These are phyloP conservation scores for Aspergillus piperis DNA, from an alignment of 2,329 filamentous ascomycete genomes.

Conservation along the genomic window DNA sequence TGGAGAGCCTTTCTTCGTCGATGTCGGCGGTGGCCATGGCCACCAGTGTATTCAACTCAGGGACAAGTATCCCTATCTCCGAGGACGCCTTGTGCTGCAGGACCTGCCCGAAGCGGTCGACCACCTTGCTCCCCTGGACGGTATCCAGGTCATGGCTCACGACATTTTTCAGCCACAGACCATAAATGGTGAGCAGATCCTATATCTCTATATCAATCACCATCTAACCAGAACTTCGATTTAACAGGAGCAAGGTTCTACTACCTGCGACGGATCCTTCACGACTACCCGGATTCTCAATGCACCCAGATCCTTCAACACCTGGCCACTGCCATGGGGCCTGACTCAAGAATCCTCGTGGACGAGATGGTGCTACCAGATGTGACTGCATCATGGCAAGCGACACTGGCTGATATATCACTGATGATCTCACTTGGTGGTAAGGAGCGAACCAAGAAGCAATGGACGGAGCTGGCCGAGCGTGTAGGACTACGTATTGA, in stretches of 20 bases:
- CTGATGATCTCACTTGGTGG: conserved; percentile 22
- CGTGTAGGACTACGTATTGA: neutral
- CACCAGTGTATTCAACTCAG: conserved; percentile 42
- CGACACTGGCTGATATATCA: conserved; percentile 19
- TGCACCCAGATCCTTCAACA: conserved; percentile 35
- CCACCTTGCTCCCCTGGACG: conserved; percentile 26
- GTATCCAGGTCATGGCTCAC: conserved; percentile 26
- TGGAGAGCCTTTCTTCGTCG: conserved; percentile 37
- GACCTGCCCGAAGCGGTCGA: conserved; percentile 40
- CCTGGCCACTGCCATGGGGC: conserved; percentile 19
- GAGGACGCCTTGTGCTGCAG: conserved; percentile 43
- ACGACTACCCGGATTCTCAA: conserved; percentile 29
- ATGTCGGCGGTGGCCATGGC: conserved; percentile 46
- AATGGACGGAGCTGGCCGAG: conserved; percentile 4
- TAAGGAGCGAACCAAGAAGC: neutral
- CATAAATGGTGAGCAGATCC: conserved; percentile 22
- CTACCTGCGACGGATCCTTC: conserved; percentile 32
- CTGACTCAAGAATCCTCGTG: conserved; percentile 43
- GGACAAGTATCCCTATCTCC: conserved; percentile 33
- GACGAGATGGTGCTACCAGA: conserved; percentile 49
- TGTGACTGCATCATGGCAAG: conserved; percentile 20
- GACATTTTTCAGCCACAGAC: conserved; percentile 21
- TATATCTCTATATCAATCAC: too few species aligned
- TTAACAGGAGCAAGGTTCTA: conserved; percentile 29
- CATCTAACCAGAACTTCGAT: too few species aligned